Conservation (phyloP, 768 basidiomycete genomes). For the Pleurotus salmoneostramineus region DNA sequence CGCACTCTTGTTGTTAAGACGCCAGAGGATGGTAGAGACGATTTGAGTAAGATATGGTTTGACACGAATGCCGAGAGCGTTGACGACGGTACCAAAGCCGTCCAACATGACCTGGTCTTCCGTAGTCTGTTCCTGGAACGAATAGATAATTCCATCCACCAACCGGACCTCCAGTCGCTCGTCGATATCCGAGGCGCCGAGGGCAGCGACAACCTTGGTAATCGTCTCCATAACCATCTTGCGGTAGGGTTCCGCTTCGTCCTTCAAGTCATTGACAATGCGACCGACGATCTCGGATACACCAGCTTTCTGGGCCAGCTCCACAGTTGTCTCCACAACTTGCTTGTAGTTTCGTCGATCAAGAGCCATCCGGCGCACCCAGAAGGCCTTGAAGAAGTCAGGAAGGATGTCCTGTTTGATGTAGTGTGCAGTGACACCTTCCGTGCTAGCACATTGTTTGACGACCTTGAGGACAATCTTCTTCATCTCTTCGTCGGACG, state of each 20-base stretch:
- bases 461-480: constrained; percentile 99
- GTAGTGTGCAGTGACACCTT: constrained; percentile 93
- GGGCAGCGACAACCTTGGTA: constrained; percentile 88
- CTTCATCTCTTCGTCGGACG: constrained; percentile 99
- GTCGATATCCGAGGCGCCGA: constrained; percentile 97
- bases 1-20: constrained; percentile 98
- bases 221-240: constrained; percentile 99
- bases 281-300: constrained; percentile 94
- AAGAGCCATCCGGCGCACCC: constrained; percentile 97
- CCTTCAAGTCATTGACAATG: constrained; percentile 87
- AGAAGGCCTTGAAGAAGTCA: constrained; percentile 99
- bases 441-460: constrained; percentile 97
- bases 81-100: constrained; percentile 96
- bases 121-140: constrained; percentile 99
- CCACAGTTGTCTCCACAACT: constrained; percentile 98
- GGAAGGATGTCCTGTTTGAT: constrained; percentile 98
- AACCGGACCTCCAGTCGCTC: constrained; percentile 92
- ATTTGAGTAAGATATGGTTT: constrained; percentile 99
- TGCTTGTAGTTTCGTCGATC: constrained; percentile 95
- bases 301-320: constrained; percentile 95
- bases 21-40: constrained; percentile 98
- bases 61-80: constrained; percentile 89
- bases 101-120: constrained; percentile 99
- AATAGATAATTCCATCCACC: constrained; percentile 97
- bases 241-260: constrained; percentile 85